These are phyloP conservation scores for Colletotrichum navitas DNA, from an alignment of 2,329 filamentous ascomycete genomes.

Conservation along the genomic window DNA sequence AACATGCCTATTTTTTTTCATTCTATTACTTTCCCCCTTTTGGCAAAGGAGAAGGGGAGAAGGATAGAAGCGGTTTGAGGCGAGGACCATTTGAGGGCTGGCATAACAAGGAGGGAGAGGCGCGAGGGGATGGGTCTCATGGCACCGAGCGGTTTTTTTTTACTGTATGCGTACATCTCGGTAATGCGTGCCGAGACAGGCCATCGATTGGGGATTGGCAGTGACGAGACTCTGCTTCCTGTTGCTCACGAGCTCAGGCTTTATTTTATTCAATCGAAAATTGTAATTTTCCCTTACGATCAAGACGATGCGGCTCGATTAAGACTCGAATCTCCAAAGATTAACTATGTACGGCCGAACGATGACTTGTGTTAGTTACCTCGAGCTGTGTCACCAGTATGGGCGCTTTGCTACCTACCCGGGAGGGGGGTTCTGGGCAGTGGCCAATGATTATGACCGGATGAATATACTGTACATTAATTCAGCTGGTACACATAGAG, in stretches of 20 bases:
- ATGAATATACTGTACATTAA: no score
- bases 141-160: conserved; percentile 17
- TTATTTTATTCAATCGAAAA: conserved; percentile 5
- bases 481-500: no score
- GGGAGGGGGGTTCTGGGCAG: no score
- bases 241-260: conserved; percentile 23
- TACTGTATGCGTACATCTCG: not conserved
- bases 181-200: not conserved
- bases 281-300: not conserved
- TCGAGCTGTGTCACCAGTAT: no score
- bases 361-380: no score
- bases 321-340: no score
- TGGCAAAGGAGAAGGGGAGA: no score
- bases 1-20: not conserved
- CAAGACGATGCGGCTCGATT: not conserved
- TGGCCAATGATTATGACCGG: no score
- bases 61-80: not conserved
- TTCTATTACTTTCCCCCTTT: not conserved
- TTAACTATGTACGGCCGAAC: no score
- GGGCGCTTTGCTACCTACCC: no score
- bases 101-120: conserved; percentile 15
- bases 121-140: not conserved
- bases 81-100: conserved; percentile 1
- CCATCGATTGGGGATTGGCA: not conserved
- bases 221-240: conserved; percentile 30